A percentile compares a stretch with the other conserved stretches of the same genome.
Evolutionary conservation across 495 filamentous ascomycete species (phyloP).

Genomic region (Tuber indicum): DNA sequence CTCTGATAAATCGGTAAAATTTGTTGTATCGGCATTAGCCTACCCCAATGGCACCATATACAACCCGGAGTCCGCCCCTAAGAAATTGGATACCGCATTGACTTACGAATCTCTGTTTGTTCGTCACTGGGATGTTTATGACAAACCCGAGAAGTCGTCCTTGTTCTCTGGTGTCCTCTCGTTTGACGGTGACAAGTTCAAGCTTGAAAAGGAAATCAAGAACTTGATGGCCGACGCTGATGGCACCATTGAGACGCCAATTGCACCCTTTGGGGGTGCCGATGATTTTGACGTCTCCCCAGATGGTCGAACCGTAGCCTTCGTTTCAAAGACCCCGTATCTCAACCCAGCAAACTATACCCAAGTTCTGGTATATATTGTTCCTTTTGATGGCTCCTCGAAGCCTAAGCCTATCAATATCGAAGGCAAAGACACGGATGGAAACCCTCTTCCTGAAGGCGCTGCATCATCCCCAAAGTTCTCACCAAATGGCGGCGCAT

Average conservation of each 20-base stretch:
- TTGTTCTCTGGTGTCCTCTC: conserved; percentile 67
- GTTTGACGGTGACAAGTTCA: conserved; percentile 46
- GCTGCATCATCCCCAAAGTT: conserved; percentile 71
- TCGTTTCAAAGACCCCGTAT: conserved; percentile 77
- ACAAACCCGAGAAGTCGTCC: conserved; percentile 60
- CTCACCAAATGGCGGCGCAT: conserved; percentile 62
- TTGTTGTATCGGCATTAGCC: conserved; percentile 60
- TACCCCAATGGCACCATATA: conserved; percentile 57
- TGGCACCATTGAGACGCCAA: conserved; percentile 55
- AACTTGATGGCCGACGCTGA: conserved; percentile 53
- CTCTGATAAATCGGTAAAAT: conserved; percentile 57
- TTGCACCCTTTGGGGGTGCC: conserved; percentile 52
- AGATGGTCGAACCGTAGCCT: conserved; percentile 55
- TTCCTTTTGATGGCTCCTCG: conserved; percentile 48
- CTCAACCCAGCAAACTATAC: conserved; percentile 74
- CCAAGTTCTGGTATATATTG: conserved; percentile 67
- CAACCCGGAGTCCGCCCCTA: conserved; percentile 54
- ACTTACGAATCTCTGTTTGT: conserved; percentile 66
- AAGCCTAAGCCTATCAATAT: conserved; percentile 45
- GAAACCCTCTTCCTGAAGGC: conserved; percentile 51
- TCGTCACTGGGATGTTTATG: conserved; percentile 70
- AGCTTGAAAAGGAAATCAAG: conserved; percentile 46
- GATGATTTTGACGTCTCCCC: conserved; percentile 54
- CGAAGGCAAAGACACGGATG: conserved; percentile 47
- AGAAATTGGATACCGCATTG: conserved; percentile 54